phyloP scores from a whole-genome alignment of 495 filamentous ascomycete species.

The Lasiosphaeria ovina region DNA sequence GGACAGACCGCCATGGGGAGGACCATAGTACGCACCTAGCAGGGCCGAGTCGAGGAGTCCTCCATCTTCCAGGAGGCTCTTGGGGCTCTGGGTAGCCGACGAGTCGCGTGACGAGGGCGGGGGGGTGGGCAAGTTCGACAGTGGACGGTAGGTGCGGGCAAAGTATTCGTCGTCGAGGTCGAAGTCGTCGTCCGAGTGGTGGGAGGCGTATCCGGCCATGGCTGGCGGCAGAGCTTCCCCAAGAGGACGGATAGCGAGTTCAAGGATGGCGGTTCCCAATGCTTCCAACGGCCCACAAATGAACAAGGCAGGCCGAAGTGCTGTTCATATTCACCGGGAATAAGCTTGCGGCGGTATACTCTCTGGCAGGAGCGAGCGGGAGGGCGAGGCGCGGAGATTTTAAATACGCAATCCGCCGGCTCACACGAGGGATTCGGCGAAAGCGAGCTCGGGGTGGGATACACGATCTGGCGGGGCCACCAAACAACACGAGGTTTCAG shows the following conservation, averaged over 20 bases:
- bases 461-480: not conserved
- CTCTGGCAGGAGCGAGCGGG: slow-evolving; percentile 16
- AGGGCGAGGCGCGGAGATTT: too few species aligned
- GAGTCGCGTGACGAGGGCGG: slow-evolving; percentile 50
- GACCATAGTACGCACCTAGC: slow-evolving; percentile 40
- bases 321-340: slow-evolving; percentile 34
- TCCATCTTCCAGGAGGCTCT: slow-evolving; percentile 41
- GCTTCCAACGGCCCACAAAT: slow-evolving; percentile 33
- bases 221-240: not conserved
- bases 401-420: slow-evolving; percentile 3
- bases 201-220: slow-evolving; percentile 25
- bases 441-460: slow-evolving; percentile 7
- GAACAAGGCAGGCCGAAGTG: slow-evolving; percentile 28
- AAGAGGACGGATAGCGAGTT: slow-evolving; percentile 7
- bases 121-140: slow-evolving; percentile 61
- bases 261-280: slow-evolving; percentile 32
- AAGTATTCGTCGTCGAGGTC: slow-evolving; percentile 56
- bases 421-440: slow-evolving; percentile 3
- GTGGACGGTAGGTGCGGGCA: slow-evolving; percentile 54
- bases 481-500: slow-evolving; percentile 30
- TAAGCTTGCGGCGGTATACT: not conserved
- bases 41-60: slow-evolving; percentile 40
- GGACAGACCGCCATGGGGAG: not conserved
- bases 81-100: slow-evolving; percentile 39
- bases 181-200: slow-evolving; percentile 45